Conservation (phyloP, 2,329 filamentous ascomycete species). For the Parasarocladium wereldwijsianum region DNA sequence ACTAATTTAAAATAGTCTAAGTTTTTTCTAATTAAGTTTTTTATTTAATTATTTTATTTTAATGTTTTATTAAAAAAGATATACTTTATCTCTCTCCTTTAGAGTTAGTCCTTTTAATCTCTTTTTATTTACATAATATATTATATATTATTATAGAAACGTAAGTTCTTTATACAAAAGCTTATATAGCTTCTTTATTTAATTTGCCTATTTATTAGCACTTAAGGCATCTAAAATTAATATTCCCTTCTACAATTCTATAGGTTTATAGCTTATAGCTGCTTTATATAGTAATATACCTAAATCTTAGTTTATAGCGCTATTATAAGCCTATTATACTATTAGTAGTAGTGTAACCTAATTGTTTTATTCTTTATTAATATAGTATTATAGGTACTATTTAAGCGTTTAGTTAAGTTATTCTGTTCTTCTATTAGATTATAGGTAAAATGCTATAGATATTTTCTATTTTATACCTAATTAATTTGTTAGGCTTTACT, state of each 20-base stretch:
- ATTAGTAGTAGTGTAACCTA: neutral
- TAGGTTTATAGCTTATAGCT: slow-evolving; percentile 2
- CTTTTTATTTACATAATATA: slow-evolving; percentile 7
- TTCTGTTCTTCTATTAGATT: slow-evolving; percentile 5
- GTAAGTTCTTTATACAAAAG: slow-evolving; percentile 6
- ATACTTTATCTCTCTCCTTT: slow-evolving; percentile 7
- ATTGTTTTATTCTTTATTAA: slow-evolving; percentile 1
- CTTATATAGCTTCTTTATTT: slow-evolving; percentile 5
- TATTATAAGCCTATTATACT: too few relatives aligned
- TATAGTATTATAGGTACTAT: slow-evolving; percentile 4
- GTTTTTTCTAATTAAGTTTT: slow-evolving; percentile 10
- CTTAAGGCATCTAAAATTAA: slow-evolving; percentile 4
- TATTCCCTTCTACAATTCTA: slow-evolving; percentile 1
- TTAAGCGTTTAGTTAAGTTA: slow-evolving; percentile 2
- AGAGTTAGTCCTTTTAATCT: slow-evolving; percentile 8
- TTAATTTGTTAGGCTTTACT: slow-evolving; percentile 5
- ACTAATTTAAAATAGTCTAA: slow-evolving; percentile 9
- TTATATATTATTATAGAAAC: slow-evolving; percentile 6
- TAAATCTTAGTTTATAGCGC: slow-evolving; percentile 3
- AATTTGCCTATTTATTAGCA: slow-evolving; percentile 3
- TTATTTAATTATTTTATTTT: slow-evolving; percentile 7
- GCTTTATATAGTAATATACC: slow-evolving; percentile 5
- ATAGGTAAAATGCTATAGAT: too few relatives aligned
- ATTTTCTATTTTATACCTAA: slow-evolving; percentile 6
- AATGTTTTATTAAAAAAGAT: slow-evolving; percentile 8